Conservation (phyloP, 2,329 filamentous ascomycete genomes). For the Venturia effusa region DNA sequence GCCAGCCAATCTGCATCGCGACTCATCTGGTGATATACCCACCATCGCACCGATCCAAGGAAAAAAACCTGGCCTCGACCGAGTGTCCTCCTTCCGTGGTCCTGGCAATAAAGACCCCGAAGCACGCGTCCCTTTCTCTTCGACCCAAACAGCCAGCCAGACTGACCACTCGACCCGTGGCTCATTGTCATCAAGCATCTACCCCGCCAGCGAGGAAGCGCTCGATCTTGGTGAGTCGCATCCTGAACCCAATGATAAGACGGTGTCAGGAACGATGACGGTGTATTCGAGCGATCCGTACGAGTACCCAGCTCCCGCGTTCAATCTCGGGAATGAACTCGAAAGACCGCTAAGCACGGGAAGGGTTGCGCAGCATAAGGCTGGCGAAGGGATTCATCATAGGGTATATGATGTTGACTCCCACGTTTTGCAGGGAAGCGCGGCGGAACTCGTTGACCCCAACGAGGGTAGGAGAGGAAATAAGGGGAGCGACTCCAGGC, state of each 20-base stretch:
- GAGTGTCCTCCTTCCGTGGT: constrained; percentile 7
- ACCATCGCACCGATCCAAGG: neutral
- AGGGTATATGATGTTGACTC: neutral
- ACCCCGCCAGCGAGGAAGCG: constrained; percentile 1
- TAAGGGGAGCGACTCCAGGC: neutral
- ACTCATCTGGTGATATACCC: neutral
- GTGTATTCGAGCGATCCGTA: neutral
- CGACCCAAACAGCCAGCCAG: neutral
- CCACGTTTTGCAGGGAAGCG: constrained; percentile 1
- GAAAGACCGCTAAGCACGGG: constrained; percentile 11
- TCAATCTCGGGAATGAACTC: neutral
- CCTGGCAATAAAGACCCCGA: constrained; percentile 8
- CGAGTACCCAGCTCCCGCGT: neutral
- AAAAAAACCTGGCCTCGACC: neutral
- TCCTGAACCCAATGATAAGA: neutral
- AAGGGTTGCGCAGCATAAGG: neutral
- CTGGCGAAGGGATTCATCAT: constrained; percentile 8
- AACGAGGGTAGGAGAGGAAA: neutral
- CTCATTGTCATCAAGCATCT: constrained; percentile 1
- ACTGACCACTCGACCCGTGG: neutral
- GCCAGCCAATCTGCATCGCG: neutral
- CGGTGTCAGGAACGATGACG: neutral
- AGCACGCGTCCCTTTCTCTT: constrained; percentile 7
- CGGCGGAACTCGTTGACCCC: constrained; percentile 8
- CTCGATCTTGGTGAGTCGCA: neutral